phyloP scores from a whole-genome alignment of 2,329 filamentous ascomycete species.

The Pestalotiopsis sp. region DNA sequence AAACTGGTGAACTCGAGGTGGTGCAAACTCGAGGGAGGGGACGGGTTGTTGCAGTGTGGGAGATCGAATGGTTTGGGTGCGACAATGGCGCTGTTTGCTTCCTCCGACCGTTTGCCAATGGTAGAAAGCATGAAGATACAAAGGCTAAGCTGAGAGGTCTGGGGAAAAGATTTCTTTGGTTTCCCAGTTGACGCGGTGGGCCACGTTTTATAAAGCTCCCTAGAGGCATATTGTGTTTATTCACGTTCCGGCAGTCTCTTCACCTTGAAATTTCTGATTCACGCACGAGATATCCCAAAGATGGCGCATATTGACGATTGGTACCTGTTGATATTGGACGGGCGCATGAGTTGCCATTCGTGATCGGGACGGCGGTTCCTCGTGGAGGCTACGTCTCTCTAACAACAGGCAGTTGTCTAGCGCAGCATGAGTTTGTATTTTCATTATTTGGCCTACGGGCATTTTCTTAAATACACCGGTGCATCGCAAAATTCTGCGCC shows the following conservation, averaged over 20 bases:
- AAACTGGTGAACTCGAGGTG: neutral
- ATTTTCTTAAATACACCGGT: too few relatives aligned
- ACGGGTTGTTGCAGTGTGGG: neutral
- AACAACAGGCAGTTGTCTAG: too few relatives aligned
- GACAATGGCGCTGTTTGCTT: constrained; percentile 4
- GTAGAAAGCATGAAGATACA: neutral
- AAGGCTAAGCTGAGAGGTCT: neutral
- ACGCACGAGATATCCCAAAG: neutral
- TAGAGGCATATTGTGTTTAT: neutral
- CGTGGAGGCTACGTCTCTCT: too few relatives aligned
- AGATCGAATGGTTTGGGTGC: neutral
- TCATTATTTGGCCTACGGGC: too few relatives aligned
- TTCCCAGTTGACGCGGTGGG: too few relatives aligned
- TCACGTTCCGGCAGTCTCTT: neutral
- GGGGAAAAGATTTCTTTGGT: neutral
- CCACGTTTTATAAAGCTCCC: too few relatives aligned
- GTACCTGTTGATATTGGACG: neutral
- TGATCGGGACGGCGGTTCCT: too few relatives aligned
- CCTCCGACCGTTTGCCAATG: neutral
- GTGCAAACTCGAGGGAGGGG: neutral
- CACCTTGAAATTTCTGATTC: neutral
- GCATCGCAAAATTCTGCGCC: too few relatives aligned
- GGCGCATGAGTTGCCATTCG: too few relatives aligned
- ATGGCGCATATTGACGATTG: neutral
- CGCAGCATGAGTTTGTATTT: too few relatives aligned